Conservation (phyloP, 768 basidiomycete genomes). For the Russula lepida region DNA sequence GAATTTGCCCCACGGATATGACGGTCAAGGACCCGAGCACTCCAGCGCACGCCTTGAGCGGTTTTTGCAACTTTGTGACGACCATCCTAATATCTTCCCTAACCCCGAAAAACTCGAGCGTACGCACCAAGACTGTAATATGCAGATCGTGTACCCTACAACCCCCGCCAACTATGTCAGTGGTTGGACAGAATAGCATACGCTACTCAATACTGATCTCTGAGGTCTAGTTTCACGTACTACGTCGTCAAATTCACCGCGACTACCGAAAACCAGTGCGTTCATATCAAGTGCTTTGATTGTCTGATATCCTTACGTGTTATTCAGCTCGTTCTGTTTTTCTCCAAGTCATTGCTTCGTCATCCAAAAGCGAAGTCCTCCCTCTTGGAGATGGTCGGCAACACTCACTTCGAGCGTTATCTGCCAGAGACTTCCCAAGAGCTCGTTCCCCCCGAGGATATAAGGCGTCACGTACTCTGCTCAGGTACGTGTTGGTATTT, state of each 20-base stretch:
- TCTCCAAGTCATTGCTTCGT: slow-evolving; percentile 93
- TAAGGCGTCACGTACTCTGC: slow-evolving; percentile 89
- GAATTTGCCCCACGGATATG: slow-evolving; percentile 90
- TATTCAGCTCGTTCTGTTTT: slow-evolving; percentile 79
- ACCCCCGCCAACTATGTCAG: slow-evolving; percentile 91
- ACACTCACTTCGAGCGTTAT: slow-evolving; percentile 90
- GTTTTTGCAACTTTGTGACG: slow-evolving; percentile 96
- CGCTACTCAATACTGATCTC: slow-evolving; percentile 11
- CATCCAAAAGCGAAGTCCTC: slow-evolving; percentile 87
- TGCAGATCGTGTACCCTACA: slow-evolving; percentile 97
- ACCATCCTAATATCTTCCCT: slow-evolving; percentile 89
- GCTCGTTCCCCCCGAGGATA: slow-evolving; percentile 73
- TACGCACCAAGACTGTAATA: slow-evolving; percentile 98
- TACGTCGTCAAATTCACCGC: slow-evolving; percentile 93
- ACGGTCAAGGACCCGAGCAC: slow-evolving; percentile 98
- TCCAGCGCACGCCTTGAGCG: slow-evolving; percentile 92
- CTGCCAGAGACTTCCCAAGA: slow-evolving; percentile 73
- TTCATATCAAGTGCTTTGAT: slow-evolving; percentile 2
- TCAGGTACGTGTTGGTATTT: slow-evolving; percentile 39
- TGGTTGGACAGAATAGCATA: slow-evolving; percentile 1
- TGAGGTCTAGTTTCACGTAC: slow-evolving; percentile 73
- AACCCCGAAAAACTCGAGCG: slow-evolving; percentile 82
- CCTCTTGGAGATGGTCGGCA: slow-evolving; percentile 80
- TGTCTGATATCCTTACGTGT: background rate
- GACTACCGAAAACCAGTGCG: slow-evolving; percentile 95